Evolutionary conservation across 345 rosid species (phyloP).

Genomic region (Brassica incana): DNA sequence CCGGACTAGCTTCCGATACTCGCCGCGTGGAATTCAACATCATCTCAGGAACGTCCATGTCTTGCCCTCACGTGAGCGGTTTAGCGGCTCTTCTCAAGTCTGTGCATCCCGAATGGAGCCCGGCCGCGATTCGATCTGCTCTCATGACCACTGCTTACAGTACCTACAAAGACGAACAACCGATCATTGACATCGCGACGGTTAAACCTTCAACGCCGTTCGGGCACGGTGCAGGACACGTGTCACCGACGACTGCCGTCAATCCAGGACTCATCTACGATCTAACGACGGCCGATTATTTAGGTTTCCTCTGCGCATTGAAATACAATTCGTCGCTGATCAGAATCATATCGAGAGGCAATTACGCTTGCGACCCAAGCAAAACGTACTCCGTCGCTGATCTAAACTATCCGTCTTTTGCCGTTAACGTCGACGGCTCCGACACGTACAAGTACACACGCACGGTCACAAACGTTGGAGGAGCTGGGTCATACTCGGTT

Average conservation of each 20-base stretch:
- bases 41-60: neutral
- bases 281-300: constrained; percentile 58
- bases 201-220: constrained; percentile 64
- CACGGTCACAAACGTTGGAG: too few species aligned
- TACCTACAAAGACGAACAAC: constrained; percentile 30
- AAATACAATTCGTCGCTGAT: constrained; percentile 56
- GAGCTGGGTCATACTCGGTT: too few species aligned
- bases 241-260: constrained; percentile 40
- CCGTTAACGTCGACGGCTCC: too few species aligned
- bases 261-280: constrained; percentile 85
- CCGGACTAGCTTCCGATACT: constrained; percentile 45
- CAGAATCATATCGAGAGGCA: constrained; percentile 45
- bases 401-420: constrained; percentile 54
- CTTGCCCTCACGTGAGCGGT: constrained; percentile 43
- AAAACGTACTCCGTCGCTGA: constrained; percentile 49
- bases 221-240: constrained; percentile 73
- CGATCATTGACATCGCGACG: constrained; percentile 60
- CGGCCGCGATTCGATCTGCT: constrained; percentile 78
- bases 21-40: constrained; percentile 40
- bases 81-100: constrained; percentile 73
- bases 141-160: constrained; percentile 81
- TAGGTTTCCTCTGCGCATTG: constrained; percentile 72
- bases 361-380: constrained; percentile 51
- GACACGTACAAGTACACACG: too few species aligned
- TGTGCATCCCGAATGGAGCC: constrained; percentile 80